Conservation (phyloP, 805 yeast species). For the Sugiyamaella smithiae region DNA sequence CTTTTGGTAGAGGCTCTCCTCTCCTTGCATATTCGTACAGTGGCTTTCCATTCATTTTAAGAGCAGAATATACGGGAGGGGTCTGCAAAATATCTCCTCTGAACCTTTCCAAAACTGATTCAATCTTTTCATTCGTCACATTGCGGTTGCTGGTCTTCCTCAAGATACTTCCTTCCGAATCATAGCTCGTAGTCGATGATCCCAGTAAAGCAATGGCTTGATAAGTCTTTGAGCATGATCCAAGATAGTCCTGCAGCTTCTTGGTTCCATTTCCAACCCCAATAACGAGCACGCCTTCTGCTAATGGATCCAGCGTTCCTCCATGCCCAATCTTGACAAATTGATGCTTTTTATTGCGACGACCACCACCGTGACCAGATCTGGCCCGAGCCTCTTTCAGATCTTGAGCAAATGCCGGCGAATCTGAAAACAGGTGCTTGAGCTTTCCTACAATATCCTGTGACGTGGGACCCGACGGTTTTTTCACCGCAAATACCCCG, state of each 20-base stretch:
- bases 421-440: conserved; percentile 58
- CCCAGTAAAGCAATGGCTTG: conserved; percentile 86
- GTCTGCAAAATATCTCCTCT: conserved; percentile 82
- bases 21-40: conserved; percentile 91
- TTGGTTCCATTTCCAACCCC: conserved; percentile 96
- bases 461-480: conserved; percentile 84
- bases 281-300: conserved; percentile 85
- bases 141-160: conserved; percentile 56
- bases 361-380: conserved; percentile 31
- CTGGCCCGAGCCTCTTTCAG: conserved; percentile 28
- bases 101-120: conserved; percentile 55
- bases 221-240: conserved; percentile 74
- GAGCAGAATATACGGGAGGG: conserved; percentile 93
- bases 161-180: conserved; percentile 79
- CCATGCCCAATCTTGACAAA: conserved; percentile 96
- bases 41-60: conserved; percentile 92
- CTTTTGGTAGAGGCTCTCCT: conserved; percentile 77
- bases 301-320: conserved; percentile 93
- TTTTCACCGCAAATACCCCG: conserved; percentile 88
- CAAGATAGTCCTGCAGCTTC: conserved; percentile 64
- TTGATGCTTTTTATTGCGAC: conserved; percentile 49
- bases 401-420: conserved; percentile 50
- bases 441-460: conserved; percentile 66
- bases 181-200: conserved; percentile 89
- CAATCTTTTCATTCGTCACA: conserved; percentile 52